Evolutionary conservation across 495 filamentous ascomycete genomes (phyloP), one percentile per base, ranked within the genome.

Genomic region (Neurospora terricola): DNA sequence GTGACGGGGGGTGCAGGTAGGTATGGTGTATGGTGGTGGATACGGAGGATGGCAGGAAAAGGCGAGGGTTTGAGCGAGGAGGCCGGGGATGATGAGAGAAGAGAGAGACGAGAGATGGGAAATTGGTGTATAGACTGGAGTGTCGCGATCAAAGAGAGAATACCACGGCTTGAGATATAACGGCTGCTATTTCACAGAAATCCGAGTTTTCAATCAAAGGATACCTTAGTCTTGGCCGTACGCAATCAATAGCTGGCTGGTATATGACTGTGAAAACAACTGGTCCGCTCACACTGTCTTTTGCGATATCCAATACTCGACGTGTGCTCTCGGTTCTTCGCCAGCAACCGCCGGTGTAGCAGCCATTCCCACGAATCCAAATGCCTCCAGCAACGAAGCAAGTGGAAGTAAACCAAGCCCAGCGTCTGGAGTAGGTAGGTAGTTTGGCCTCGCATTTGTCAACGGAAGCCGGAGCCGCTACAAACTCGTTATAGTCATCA

Each of bases 201-300:
- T n/a, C n/a, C n/a, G n/a, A n/a, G n/a, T n/a, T n/a, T n/a, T n/a
- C n/a, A n/a, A n/a, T n/a, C n/a, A n/a, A n/a, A n/a, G n/a, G n/a
- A n/a, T n/a, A n/a, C n/a, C n/a, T n/a, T n/a, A n/a, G 9, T 34
- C 36, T 66, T 77, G 34, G 42, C 70, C 59, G 18, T 59, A 72
- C 37, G 72, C 74, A 1, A 30, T 27, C 59, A 42, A 74, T 5
- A 77, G 76, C 68, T 75, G 74, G 72, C 40, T 75, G 30, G 42
- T 73, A 1, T 27, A 40, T 14, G 72, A 71, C 38, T 77, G 76
- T 38, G 76, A 48, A 27, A 59, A 16, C 1, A n/a, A 34, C 2
- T 75, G 66, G 74, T n/a, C 4, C 16, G 70, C 72, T 21, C 54
- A n/a, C 38, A 73, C 74, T 21, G 39, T 73, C 30, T 75, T 70